phyloP scores from a whole-genome alignment of 805 yeast genomes.

The Candida tammaniensis region DNA sequence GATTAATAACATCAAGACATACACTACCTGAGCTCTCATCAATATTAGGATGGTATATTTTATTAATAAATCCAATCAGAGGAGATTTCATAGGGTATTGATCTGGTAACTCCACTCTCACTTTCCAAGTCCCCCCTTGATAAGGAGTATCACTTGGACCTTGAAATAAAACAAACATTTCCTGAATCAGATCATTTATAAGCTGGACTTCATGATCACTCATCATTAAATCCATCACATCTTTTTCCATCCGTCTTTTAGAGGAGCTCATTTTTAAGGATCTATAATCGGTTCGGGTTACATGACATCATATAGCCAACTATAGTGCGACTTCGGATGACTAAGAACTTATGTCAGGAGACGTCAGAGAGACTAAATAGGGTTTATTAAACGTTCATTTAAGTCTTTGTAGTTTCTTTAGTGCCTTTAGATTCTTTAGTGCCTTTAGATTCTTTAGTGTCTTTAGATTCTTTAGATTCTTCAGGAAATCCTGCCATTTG shows the following conservation, averaged over 20 bases:
- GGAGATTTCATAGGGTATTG: conserved; percentile 96
- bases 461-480: neutral
- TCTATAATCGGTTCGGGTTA: too few relatives aligned
- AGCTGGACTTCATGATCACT: conserved; percentile 86
- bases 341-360: too few relatives aligned
- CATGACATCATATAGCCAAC: too few relatives aligned
- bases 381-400: too few relatives aligned
- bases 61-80: conserved; percentile 88
- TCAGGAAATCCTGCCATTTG: conserved; percentile 1
- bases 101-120: conserved; percentile 91
- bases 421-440: too few relatives aligned
- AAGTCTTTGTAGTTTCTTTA: too few relatives aligned
- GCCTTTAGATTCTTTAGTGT: too few relatives aligned
- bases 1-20: conserved; percentile 93
- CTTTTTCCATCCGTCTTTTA: conserved; percentile 83
- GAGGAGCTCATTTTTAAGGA: conserved; percentile 49
- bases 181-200: conserved; percentile 75
- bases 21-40: conserved; percentile 90
- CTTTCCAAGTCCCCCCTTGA: conserved; percentile 84
- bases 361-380: too few relatives aligned
- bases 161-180: conserved; percentile 75
- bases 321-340: too few relatives aligned
- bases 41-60: conserved; percentile 92
- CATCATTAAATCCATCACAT: conserved; percentile 95
- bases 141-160: conserved; percentile 87